Conservation (phyloP, 768 basidiomycete species). For the Dentipellis fragilis region DNA sequence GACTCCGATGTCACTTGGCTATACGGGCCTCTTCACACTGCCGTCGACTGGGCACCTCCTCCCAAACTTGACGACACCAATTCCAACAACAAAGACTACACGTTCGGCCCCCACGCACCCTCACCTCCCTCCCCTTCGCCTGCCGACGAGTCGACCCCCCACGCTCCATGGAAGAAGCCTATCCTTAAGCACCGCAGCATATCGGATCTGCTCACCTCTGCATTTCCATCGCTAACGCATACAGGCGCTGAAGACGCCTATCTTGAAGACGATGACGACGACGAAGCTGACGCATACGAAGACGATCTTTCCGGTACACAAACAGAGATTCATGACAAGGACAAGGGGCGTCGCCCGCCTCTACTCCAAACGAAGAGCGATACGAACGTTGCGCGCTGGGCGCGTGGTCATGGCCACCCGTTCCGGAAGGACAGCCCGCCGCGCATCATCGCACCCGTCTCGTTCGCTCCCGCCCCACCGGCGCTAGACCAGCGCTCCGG, state of each 20-base stretch:
- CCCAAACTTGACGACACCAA: conserved; percentile 39
- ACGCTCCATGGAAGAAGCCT: conserved; percentile 50
- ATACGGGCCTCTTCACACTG: conserved; percentile 93
- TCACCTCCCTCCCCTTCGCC: conserved; percentile 11
- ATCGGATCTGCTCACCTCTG: conserved; percentile 75
- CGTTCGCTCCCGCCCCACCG: conserved; percentile 8
- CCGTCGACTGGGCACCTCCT: conserved; percentile 73
- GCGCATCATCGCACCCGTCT: conserved; percentile 31
- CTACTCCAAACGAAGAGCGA: conserved; percentile 84
- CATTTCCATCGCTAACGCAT: conserved; percentile 52
- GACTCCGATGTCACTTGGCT: conserved; percentile 99
- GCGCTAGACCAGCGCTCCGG: conserved; percentile 10
- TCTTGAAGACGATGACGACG: neutral
- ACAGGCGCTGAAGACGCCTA: conserved; percentile 37
- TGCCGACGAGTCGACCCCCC: conserved; percentile 15
- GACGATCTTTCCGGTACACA: conserved; percentile 7
- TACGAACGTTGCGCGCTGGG: conserved; percentile 55
- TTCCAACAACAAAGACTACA: conserved; percentile 27
- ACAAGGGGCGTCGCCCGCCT: conserved; percentile 34
- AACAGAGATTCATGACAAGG: conserved; percentile 6
- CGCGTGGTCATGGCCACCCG: conserved; percentile 23
- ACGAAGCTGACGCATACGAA: conserved; percentile 10
- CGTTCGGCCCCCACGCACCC: conserved; percentile 29
- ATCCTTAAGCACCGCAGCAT: conserved; percentile 96
- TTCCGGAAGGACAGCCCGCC: conserved; percentile 66